Conservation (phyloP, 2,329 filamentous ascomycete genomes). For the Neoascochyta sp. region DNA sequence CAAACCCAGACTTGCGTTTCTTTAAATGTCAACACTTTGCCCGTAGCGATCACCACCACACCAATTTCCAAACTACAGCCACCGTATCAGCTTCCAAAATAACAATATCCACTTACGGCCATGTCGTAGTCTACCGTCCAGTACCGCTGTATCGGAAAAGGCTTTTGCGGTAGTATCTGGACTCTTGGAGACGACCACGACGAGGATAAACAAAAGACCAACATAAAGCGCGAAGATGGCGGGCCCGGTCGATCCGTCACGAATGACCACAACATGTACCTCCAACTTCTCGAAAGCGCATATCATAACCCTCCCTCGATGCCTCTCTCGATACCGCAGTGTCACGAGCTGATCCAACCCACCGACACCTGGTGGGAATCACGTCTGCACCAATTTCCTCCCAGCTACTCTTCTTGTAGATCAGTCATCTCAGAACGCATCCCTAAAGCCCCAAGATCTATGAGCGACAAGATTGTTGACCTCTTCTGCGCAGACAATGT, state of each 20-base stretch:
- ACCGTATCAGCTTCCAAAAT: too few relatives aligned
- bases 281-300: constrained; percentile 6
- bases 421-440: constrained; percentile 11
- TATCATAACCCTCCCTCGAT: constrained; percentile 2
- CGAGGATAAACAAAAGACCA: constrained; percentile 1
- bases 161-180: constrained; percentile 18
- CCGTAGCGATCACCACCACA: too few relatives aligned
- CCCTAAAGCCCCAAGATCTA: constrained; percentile 8
- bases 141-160: constrained; percentile 16
- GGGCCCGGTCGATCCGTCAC: constrained; percentile 13
- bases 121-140: too few relatives aligned
- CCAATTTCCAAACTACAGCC: too few relatives aligned
- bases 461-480: constrained; percentile 13
- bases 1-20: too few relatives aligned
- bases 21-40: too few relatives aligned
- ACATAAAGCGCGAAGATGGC: constrained; percentile 18
- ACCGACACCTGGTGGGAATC: constrained; percentile 7
- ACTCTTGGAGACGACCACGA: constrained; percentile 7
- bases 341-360: constrained; percentile 9
- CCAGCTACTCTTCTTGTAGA: constrained; percentile 9
- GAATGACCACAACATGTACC: constrained; percentile 17
- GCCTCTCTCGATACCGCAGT: constrained; percentile 12
- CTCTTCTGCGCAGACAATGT: constrained; percentile 11
- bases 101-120: too few relatives aligned
- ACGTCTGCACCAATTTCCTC: constrained; percentile 8